Evolutionary conservation across 768 basidiomycete species (phyloP), one percentile per base, ranked within the genome.

Genomic region (Ramaria rubella): DNA sequence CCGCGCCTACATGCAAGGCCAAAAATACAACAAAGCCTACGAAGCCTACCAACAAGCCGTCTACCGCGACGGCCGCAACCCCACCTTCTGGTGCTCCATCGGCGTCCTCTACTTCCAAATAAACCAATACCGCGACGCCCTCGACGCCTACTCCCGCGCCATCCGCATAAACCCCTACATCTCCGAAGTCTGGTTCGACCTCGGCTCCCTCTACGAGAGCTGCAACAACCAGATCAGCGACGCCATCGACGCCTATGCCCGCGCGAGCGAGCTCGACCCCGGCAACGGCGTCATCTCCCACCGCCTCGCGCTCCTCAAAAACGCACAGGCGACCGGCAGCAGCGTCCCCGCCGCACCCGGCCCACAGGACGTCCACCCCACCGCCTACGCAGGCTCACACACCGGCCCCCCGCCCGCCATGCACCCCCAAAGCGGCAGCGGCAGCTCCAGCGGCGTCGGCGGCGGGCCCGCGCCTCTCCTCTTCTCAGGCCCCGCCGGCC

Each of bases 121-220:
- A 76, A 98, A 97, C 72, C 96, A 99, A 68, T 99, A 91, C 76
- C 92, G 94, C 52, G 96, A 99, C 66, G 95, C 95, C 2, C 85
- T 99, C 34, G 96, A 99, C 66, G 96, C 96, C 9, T 99, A 99
- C 71, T 98, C 96, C 27, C 89, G 95, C 15, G 96, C 96, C 11
- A 98, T 99, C 64, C 87, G 95, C 60, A 94, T 99, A 73, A 97
- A 98, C 68, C 96, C 96, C 0, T 98, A 95, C 76, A 97, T 99
- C 64, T 82, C 82, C 49, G 87, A 83, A 63, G 91, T 94, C 6
- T 94, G 93, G 93, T 98, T 95, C 70, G 94, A 98, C 73, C 83
- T 99, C 36, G 96, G 96, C 40, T 90, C 86, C 60, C 78, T 99
- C 0, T 99, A 99, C 68, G 96, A 99, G 72, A 90, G 87, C 62